Base-by-base conservation (phyloP, 148 eudicot species). In the Euryodendron excelsum region DNA sequence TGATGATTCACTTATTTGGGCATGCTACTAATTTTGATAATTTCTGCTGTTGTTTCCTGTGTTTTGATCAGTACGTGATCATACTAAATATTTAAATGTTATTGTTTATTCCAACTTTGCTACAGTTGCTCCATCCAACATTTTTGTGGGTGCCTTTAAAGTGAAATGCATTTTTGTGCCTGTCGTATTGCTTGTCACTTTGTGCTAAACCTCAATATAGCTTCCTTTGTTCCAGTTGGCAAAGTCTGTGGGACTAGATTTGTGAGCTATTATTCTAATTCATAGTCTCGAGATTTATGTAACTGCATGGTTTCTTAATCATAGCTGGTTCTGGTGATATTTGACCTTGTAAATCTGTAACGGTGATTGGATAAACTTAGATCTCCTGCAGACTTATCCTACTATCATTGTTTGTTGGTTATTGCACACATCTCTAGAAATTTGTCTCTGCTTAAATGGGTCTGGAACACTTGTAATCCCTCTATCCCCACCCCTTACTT, bases 191-290 rank as follows among this genome's bases (percentile, higher is more conserved):
- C 5, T 67, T n/a, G n/a, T 7, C 9, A 11, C 30, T 39, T 37
- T 67, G 28, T 25, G 28, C 56, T 68, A 45, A 10, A 1, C 50
- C 50, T 37, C 37, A 68, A n/a, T 39, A 2, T 30, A 39, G n/a
- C 25, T n/a, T 68, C 8, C 72, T 52, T 23, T n/a, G 50, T 39
- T 68, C 72, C 39, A 68, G 72, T 37, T 68, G 44, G 72, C 72
- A 37, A n/a, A 12, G 25, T 67, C 27, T 41, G 4, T 67, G 12
- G 72, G 15, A 66, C 45, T 36, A 3, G 15, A 36, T 21, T 5
- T 9, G 25, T 39, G 48, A 67, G 72, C 50, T 12, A n/a, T 37
- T 33, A 3, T 68, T 45, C 25, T 68, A 44, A 18, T 25, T 4
- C 45, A 13, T 39, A 5, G 13, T 37, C 3, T 11, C 1, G 55